These are phyloP conservation scores for Scorias spongiosa DNA, from an alignment of 2,329 filamentous ascomycete genomes.

Conservation along the genomic window DNA sequence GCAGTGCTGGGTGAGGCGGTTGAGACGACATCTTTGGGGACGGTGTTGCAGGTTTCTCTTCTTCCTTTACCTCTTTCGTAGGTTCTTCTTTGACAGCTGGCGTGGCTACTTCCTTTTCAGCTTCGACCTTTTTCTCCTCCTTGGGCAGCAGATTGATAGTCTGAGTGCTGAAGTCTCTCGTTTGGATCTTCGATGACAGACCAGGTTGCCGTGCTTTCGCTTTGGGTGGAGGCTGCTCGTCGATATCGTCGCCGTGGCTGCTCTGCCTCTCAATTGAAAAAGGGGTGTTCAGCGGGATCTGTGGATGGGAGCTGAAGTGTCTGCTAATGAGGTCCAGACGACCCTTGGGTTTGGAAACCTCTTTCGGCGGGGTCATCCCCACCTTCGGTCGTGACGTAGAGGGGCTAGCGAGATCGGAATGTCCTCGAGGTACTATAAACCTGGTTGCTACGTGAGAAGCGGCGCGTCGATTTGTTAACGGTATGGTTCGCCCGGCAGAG, in stretches of 20 bases:
- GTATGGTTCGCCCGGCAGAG: not conserved
- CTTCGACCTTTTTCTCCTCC: slow-evolving; percentile 9
- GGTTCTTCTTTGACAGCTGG: not conserved
- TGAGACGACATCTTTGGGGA: slow-evolving; percentile 40
- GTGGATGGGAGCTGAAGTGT: slow-evolving; percentile 41
- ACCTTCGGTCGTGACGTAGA: not conserved
- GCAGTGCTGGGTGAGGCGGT: slow-evolving; percentile 53
- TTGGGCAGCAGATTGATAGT: slow-evolving; percentile 6
- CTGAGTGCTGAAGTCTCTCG: slow-evolving; percentile 11
- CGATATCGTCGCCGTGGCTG: slow-evolving; percentile 38
- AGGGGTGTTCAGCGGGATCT: slow-evolving; percentile 46
- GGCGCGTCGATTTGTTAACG: not conserved
- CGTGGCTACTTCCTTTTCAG: not conserved
- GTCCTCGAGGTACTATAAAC: not conserved
- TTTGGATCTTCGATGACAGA: slow-evolving; percentile 5
- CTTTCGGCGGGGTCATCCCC: not conserved
- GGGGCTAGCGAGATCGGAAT: not conserved
- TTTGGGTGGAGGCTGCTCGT: slow-evolving; percentile 20
- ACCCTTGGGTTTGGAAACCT: slow-evolving; percentile 13
- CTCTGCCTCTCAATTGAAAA: slow-evolving; percentile 44
- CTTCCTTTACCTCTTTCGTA: not conserved
- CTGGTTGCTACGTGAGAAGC: not conserved
- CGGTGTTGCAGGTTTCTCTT: slow-evolving; percentile 5
- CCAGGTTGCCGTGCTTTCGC: slow-evolving; percentile 12
- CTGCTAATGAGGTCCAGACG: slow-evolving; percentile 41